Conservation (phyloP, 1,284 basidiomycete species). For the Apiotrichum mycotoxinovorans region DNA sequence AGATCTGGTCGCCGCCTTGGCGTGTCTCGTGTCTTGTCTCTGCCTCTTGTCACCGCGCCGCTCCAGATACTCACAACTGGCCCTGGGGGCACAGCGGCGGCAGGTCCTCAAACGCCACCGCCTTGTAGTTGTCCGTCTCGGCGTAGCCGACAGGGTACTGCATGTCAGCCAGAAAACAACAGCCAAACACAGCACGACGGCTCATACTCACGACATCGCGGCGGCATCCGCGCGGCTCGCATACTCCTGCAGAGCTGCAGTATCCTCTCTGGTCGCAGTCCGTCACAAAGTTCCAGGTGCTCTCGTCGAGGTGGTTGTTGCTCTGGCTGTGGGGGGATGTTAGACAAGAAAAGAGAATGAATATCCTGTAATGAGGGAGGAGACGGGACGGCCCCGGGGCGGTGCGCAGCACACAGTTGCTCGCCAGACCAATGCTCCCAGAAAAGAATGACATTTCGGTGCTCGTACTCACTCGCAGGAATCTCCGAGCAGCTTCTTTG, state of each 20-base stretch:
- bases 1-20: no score
- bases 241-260: constrained; percentile 61
- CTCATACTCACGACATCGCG: constrained; percentile 59
- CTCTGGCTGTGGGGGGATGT: constrained; percentile 32
- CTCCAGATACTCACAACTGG: constrained; percentile 47
- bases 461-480: no score
- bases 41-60: no score
- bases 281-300: constrained; percentile 69
- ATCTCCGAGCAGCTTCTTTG: no score
- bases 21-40: no score
- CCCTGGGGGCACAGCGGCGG: constrained; percentile 63
- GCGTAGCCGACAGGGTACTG: constrained; percentile 51
- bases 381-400: no score
- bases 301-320: constrained; percentile 64
- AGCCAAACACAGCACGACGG: not conserved
- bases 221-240: constrained; percentile 65
- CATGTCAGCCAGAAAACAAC: not conserved
- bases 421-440: no score
- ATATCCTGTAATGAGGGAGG: no score
- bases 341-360: no score
- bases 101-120: constrained; percentile 48
- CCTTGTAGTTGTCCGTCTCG: not conserved
- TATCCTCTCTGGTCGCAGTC: constrained; percentile 70
- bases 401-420: no score
- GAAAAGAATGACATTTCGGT: no score